A percentile compares a stretch with the other conserved stretches of the same genome.
Conservation (phyloP, 176 grass and related monocot genomes). For the Echinochloa phyllopogon region DNA sequence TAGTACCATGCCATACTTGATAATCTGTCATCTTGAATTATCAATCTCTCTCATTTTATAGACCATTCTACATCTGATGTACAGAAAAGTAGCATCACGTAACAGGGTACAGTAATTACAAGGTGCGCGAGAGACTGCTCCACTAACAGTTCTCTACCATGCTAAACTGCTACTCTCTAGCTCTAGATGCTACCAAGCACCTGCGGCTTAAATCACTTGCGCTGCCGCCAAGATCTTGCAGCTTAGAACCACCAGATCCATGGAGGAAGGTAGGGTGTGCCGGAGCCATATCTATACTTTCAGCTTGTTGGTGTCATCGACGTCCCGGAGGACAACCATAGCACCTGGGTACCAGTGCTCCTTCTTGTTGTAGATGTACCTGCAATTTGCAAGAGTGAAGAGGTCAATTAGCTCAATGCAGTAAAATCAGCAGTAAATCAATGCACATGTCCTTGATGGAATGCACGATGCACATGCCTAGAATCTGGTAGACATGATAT, state of each 20-base stretch:
- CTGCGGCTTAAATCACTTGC: background rate
- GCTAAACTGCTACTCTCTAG: conserved; percentile 27
- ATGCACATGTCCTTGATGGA: background rate
- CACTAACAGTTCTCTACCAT: conserved; percentile 23
- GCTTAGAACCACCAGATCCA: background rate
- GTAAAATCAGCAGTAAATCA: conserved; percentile 14
- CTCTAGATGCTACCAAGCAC: conserved; percentile 20
- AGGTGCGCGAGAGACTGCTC: background rate
- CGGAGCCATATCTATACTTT: conserved; percentile 62
- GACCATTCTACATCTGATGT: background rate
- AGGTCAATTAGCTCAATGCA: background rate
- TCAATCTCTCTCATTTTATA: background rate
- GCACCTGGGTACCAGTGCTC: conserved; percentile 65
- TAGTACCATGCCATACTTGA: background rate
- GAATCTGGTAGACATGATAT: conserved; percentile 59
- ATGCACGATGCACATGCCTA: conserved; percentile 55
- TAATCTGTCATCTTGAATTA: conserved; percentile 1
- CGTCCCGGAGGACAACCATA: conserved; percentile 56
- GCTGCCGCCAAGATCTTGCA: background rate
- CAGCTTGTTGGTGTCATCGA: conserved; percentile 66
- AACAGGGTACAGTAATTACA: conserved; percentile 30
- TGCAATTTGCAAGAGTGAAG: conserved; percentile 24
- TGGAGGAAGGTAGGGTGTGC: conserved; percentile 33
- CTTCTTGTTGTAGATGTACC: conserved; percentile 61
- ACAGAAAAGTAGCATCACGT: background rate